phyloP scores from a whole-genome alignment of 73 alveolate species.

The Paramecium tetraurelia region DNA sequence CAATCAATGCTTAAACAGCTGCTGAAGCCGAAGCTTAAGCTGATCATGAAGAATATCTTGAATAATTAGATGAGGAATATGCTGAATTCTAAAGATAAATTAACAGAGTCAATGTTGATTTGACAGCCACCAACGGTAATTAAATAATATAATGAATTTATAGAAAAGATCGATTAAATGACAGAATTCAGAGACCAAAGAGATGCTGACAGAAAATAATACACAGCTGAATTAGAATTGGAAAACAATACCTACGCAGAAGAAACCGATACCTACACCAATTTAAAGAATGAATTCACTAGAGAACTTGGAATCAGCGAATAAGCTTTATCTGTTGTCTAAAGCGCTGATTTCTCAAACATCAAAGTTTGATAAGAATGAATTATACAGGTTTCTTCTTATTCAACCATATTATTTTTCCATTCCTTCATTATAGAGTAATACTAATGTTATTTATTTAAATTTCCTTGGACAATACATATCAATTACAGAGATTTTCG shows the following conservation, averaged over 20 bases:
- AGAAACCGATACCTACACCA: slow-evolving; percentile 44
- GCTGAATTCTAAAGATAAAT: slow-evolving; percentile 54
- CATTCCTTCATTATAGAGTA: neutral
- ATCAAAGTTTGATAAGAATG: slow-evolving; percentile 35
- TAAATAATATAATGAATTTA: neutral
- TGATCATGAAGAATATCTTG: slow-evolving; percentile 38
- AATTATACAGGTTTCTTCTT: neutral
- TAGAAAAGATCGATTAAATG: slow-evolving; percentile 46
- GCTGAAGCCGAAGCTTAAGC: slow-evolving; percentile 1
- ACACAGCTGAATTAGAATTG: neutral
- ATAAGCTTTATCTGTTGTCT: slow-evolving; percentile 26
- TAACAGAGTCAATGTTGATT: neutral
- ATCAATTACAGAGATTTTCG: neutral
- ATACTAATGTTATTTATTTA: neutral
- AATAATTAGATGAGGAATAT: slow-evolving; percentile 30
- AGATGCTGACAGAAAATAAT: slow-evolving; percentile 9
- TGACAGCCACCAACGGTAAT: slow-evolving; percentile 39
- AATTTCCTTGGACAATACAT: neutral
- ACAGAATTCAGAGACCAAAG: slow-evolving; percentile 38
- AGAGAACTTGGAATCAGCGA: slow-evolving; percentile 54
- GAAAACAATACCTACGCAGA: slow-evolving; percentile 48
- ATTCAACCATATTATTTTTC: neutral
- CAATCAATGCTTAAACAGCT: slow-evolving; percentile 36
- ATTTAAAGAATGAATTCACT: slow-evolving; percentile 11
- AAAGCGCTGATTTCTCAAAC: slow-evolving; percentile 50